Evolutionary conservation across 2,329 filamentous ascomycete genomes (phyloP).

Genomic region (Colletotrichum destructivum): DNA sequence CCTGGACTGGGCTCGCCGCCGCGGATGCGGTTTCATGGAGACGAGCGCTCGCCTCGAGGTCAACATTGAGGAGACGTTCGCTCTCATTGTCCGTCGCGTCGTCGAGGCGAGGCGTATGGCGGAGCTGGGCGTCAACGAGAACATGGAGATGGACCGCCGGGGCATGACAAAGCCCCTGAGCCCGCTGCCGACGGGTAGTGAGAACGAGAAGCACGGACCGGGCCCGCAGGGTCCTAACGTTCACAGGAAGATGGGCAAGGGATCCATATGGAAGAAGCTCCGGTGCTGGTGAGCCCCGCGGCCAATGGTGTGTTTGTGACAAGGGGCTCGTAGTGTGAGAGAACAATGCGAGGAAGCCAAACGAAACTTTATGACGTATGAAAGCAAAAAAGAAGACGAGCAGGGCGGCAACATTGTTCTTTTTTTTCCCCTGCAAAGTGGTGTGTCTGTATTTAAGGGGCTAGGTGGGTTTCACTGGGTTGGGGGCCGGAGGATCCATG

Average conservation of each 20-base stretch:
- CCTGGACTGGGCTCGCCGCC: constrained; percentile 81
- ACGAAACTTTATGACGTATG: constrained; percentile 34
- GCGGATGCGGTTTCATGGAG: constrained; percentile 90
- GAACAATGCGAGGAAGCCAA: neutral
- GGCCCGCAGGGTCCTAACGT: constrained; percentile 61
- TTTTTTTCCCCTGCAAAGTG: neutral
- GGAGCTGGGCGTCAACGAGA: constrained; percentile 61
- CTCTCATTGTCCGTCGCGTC: constrained; percentile 75
- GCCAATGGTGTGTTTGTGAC: neutral
- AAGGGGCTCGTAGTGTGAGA: neutral
- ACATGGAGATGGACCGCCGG: constrained; percentile 61
- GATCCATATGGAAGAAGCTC: constrained; percentile 70
- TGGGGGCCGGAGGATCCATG: neutral
- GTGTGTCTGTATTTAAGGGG: too few relatives aligned
- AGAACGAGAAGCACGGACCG: constrained; percentile 62
- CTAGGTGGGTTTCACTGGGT: neutral
- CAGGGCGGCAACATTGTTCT: constrained; percentile 37
- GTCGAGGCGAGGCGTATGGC: constrained; percentile 70
- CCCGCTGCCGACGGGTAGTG: constrained; percentile 60
- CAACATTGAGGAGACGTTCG: constrained; percentile 92
- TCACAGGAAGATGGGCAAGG: constrained; percentile 59
- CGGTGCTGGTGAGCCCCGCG: constrained; percentile 65
- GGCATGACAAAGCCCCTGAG: constrained; percentile 73
- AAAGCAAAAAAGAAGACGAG: neutral
- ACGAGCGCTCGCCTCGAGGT: constrained; percentile 87